Evolutionary conservation across 805 yeast genomes (phyloP).

Genomic region (Danielia oregonensis): DNA sequence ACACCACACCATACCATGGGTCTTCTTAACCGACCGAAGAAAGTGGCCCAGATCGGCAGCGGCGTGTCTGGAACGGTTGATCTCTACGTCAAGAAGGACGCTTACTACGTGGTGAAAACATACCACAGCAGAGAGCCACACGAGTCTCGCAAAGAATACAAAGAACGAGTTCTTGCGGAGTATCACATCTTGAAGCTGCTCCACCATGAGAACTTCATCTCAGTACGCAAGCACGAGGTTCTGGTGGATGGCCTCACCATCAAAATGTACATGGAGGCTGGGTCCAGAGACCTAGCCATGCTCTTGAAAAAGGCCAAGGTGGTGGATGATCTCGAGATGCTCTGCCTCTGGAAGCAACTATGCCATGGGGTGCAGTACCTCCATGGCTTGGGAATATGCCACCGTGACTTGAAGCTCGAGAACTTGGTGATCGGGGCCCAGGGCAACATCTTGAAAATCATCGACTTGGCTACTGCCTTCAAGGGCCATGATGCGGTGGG

Average conservation of each 20-base stretch:
- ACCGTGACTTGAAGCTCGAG: conserved; percentile 49
- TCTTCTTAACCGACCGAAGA: not conserved
- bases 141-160: conserved; percentile 40
- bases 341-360: conserved; percentile 41
- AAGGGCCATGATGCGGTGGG: conserved; percentile 29
- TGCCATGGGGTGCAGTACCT: conserved; percentile 34
- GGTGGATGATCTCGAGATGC: conserved; percentile 9
- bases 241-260: conserved; percentile 19
- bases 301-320: conserved; percentile 6
- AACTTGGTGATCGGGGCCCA: conserved; percentile 35
- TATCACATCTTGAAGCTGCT: conserved; percentile 24
- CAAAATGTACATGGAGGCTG: conserved; percentile 32
- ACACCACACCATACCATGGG: not conserved
- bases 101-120: conserved; percentile 42
- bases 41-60: conserved; percentile 24
- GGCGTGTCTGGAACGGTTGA: conserved; percentile 35
- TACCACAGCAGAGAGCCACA: conserved; percentile 37
- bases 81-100: conserved; percentile 10
- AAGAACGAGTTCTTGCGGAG: conserved; percentile 35
- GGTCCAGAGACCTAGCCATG: conserved; percentile 17
- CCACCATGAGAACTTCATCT: conserved; percentile 32
- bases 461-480: conserved; percentile 40
- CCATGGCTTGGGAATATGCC: conserved; percentile 38
- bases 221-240: conserved; percentile 27
- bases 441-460: conserved; percentile 34